Evolutionary conservation across 139 green algal species (phyloP).

Genomic region (Chlorella sp.): DNA sequence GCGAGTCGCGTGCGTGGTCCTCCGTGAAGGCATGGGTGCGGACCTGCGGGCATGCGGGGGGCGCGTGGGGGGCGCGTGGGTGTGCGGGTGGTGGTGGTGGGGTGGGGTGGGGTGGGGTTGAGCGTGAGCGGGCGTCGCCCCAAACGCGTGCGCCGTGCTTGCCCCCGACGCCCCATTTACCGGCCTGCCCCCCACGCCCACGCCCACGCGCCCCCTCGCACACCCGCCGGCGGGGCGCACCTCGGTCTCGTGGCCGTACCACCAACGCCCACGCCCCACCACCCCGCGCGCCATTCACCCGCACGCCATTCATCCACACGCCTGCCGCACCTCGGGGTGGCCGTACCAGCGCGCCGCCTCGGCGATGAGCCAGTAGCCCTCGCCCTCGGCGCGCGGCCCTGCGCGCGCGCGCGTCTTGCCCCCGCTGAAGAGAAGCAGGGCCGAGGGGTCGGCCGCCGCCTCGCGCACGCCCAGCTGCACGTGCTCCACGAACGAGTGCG

Average conservation of each 20-base stretch:
- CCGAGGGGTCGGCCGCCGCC: constrained; percentile 62
- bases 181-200: no score
- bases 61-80: background rate
- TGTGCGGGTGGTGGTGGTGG: no score
- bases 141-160: no score
- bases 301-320: no score
- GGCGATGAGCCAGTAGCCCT: constrained; percentile 82
- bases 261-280: no score
- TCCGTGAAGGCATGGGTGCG: background rate
- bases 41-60: background rate
- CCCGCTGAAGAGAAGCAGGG: constrained; percentile 82
- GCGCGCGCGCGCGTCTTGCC: constrained; percentile 49
- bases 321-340: constrained; percentile 36
- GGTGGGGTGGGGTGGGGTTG: no score
- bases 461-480: constrained; percentile 77
- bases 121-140: no score
- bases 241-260: no score
- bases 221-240: no score
- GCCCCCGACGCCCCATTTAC: no score
- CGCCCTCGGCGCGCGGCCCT: constrained; percentile 72
- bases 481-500: constrained; percentile 83
- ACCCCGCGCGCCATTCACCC: no score
- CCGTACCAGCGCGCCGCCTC: constrained; percentile 73
- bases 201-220: no score
- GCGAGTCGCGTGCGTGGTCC: constrained; percentile 87